phyloP scores from a whole-genome alignment of 2,329 filamentous ascomycete genomes.

The Aquanectria penicillioides region DNA sequence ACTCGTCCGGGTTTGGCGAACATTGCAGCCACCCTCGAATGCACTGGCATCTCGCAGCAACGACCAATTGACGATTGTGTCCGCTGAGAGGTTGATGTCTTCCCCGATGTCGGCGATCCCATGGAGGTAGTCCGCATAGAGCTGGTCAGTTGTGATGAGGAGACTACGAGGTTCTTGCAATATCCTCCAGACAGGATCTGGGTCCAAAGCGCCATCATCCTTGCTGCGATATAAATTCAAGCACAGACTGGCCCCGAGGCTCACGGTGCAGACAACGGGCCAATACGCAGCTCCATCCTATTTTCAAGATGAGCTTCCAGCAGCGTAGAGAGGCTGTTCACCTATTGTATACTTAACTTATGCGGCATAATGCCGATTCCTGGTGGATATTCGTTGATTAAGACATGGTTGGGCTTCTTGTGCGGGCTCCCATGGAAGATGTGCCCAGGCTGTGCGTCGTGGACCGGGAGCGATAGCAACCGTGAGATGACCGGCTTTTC shows the following conservation, averaged over 20 bases:
- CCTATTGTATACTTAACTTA: slow-evolving; percentile 62
- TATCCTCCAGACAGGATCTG: slow-evolving; percentile 65
- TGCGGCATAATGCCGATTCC: slow-evolving; percentile 97
- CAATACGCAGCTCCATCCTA: slow-evolving; percentile 86
- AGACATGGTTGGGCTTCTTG: slow-evolving; percentile 82
- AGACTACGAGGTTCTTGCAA: slow-evolving; percentile 87
- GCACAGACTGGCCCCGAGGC: slow-evolving; percentile 80
- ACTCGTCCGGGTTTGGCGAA: slow-evolving; percentile 72
- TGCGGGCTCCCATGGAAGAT: slow-evolving; percentile 77
- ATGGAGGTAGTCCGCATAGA: slow-evolving; percentile 79
- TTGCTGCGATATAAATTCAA: slow-evolving; percentile 78
- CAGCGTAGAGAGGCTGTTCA: slow-evolving; percentile 15
- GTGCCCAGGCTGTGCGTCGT: slow-evolving; percentile 43
- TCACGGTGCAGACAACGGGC: slow-evolving; percentile 90
- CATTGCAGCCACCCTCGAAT: slow-evolving; percentile 63
- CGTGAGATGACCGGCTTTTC: slow-evolving; percentile 73
- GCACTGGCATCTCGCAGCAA: slow-evolving; percentile 63
- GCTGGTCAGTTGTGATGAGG: slow-evolving; percentile 73
- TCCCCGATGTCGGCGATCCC: slow-evolving; percentile 74
- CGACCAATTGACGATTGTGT: slow-evolving; percentile 78
- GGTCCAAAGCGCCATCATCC: slow-evolving; percentile 66
- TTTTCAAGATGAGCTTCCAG: slow-evolving; percentile 46
- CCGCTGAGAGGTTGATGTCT: slow-evolving; percentile 71
- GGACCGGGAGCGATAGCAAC: slow-evolving; percentile 60
- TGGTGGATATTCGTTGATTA: slow-evolving; percentile 91